Percentiles rank a stretch among this genome's conserved stretches.
Conservation (phyloP, 2,329 filamentous ascomycete species). For the Pseudogymnoascus verrucosus region DNA sequence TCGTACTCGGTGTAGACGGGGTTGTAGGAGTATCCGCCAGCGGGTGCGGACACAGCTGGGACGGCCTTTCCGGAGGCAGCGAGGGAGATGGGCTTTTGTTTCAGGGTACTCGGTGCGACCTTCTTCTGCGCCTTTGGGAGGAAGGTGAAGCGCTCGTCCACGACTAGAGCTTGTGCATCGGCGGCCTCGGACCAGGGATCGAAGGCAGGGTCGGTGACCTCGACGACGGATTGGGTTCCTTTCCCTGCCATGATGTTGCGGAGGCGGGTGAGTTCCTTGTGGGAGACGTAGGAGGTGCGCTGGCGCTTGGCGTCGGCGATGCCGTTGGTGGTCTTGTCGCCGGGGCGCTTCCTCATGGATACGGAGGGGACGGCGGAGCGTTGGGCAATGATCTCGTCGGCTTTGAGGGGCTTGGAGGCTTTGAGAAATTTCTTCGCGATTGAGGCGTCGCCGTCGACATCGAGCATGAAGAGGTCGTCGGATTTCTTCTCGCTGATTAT, state of each 20-base stretch:
- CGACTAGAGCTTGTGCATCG: slow-evolving; percentile 34
- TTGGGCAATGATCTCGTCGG: slow-evolving; percentile 82
- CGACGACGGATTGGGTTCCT: slow-evolving; percentile 33
- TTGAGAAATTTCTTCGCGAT: slow-evolving; percentile 60
- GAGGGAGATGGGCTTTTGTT: slow-evolving; percentile 70
- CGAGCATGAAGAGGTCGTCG: slow-evolving; percentile 76
- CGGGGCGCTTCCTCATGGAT: slow-evolving; percentile 66
- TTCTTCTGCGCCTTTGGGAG: slow-evolving; percentile 57
- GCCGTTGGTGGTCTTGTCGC: slow-evolving; percentile 60
- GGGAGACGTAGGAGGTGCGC: slow-evolving; percentile 70
- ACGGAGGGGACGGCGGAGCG: slow-evolving; percentile 78
- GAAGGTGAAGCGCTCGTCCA: slow-evolving; percentile 54
- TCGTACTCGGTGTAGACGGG: slow-evolving; percentile 83
- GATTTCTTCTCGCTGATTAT: slow-evolving; percentile 76
- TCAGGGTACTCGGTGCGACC: slow-evolving; percentile 67
- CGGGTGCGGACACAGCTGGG: slow-evolving; percentile 70
- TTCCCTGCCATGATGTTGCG: slow-evolving; percentile 69
- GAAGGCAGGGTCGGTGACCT: slow-evolving; percentile 55
- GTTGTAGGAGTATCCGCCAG: slow-evolving; percentile 86
- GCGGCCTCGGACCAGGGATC: slow-evolving; percentile 68
- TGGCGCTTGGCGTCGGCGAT: slow-evolving; percentile 65
- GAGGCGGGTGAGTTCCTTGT: slow-evolving; percentile 74
- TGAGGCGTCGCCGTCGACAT: slow-evolving; percentile 61
- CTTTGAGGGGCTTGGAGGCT: slow-evolving; percentile 70
- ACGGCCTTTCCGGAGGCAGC: slow-evolving; percentile 73